A percentile compares a stretch with the other conserved stretches of the same genome.
Evolutionary conservation across 805 yeast species (phyloP).

Genomic region (Schwanniomyces pseudopolymorphus): DNA sequence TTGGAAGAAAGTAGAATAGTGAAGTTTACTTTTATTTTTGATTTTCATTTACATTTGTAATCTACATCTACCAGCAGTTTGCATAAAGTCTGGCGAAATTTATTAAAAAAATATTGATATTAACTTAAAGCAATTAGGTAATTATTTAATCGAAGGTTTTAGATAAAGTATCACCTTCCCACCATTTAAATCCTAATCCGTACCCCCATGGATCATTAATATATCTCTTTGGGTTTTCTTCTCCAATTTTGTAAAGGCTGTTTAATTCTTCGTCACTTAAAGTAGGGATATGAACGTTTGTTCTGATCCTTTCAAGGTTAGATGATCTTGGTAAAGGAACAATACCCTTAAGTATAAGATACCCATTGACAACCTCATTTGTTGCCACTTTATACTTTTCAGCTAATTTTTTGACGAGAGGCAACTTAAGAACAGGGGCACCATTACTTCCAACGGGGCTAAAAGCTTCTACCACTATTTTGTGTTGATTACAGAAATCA

Average conservation of each 20-base stretch:
- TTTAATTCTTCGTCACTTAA: conserved; percentile 37
- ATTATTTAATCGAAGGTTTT: conserved; percentile 26
- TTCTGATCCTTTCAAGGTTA: conserved; percentile 59
- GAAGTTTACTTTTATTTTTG: too few species aligned
- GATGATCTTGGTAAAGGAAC: conserved; percentile 69
- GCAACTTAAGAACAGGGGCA: conserved; percentile 60
- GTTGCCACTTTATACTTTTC: conserved; percentile 51
- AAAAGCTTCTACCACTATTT: conserved; percentile 50
- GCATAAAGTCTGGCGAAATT: too few species aligned
- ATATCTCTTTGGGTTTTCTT: conserved; percentile 29
- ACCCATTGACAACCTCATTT: conserved; percentile 61
- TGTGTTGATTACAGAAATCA: conserved; percentile 33
- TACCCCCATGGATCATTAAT: conserved; percentile 36
- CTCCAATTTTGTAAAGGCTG: conserved; percentile 30
- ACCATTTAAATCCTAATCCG: conserved; percentile 36
- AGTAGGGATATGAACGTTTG: conserved; percentile 32
- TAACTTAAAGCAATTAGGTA: neutral
- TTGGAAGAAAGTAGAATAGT: too few species aligned
- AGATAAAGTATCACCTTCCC: conserved; percentile 33
- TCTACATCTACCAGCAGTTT: too few species aligned
- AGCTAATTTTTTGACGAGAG: conserved; percentile 52
- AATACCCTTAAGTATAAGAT: conserved; percentile 59
- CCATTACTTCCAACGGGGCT: conserved; percentile 67
- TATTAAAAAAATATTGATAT: too few species aligned
- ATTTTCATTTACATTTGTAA: too few species aligned